Evolutionary conservation across 2,329 filamentous ascomycete species (phyloP), one percentile per base, ranked within the genome.

Genomic region (Lachnellula subtilissima): DNA sequence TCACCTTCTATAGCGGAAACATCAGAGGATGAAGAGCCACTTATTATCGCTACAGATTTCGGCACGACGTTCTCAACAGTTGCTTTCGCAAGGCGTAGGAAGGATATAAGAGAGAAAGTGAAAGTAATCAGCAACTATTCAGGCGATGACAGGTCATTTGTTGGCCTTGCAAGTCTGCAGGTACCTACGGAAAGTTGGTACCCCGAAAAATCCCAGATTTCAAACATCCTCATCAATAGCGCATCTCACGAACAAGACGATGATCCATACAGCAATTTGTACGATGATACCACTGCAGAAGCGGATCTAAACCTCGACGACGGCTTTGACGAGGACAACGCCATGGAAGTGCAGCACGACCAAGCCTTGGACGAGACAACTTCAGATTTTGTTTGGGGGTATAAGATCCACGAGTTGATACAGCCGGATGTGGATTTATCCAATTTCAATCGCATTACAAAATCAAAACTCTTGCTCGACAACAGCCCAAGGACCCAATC

Each of bases 401-500:
- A 56, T 43, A 25, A 42, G 14, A 28, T 57, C 14, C 54, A 54
- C 25, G 35, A 39, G 15, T 32, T 48, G 25, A 42, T 48, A 9
- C 4, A 23, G 22, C 46, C 47, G 17, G 51, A 57, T 28, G 36
- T 28, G 5, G 47, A 54, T 35, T 32, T 17, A 15, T 56, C 23
- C 5, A 28, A 50, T 23, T 57, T 54, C 50, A 52, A 54, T 14
- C 56, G 51, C 15, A 54, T 62, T 17, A 15, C 40, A 5, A 23
- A 52, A 14, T 59, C 50, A 4, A 64, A 64, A 35, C 40, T 62
- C n/a, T 39, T 60, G 17, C 39, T 64, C 17, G 60, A 64, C 37
- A 54, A 53, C 7, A 62, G 57, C 17, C 12, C 43, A 12, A 15
- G 52, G 8, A 64, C 61, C 1, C 11, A 53, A 23, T n/a, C 37